A percentile compares a stretch with the other conserved stretches of the same genome.
phyloP scores from a whole-genome alignment of 331 rosid species.

The Pyrus hybrid region DNA sequence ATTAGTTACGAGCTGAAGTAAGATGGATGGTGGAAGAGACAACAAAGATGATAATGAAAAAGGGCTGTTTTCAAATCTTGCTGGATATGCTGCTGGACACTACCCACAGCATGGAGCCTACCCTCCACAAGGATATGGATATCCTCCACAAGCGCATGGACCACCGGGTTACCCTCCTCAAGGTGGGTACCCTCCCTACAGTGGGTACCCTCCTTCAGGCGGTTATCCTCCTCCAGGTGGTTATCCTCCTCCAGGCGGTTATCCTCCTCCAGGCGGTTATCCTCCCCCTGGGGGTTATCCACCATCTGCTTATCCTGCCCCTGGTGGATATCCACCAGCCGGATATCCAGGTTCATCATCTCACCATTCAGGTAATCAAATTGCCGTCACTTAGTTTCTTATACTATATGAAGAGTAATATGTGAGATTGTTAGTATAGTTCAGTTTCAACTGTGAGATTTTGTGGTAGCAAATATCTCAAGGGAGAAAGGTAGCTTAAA shows the following conservation, averaged over 20 bases:
- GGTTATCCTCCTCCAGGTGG: conserved; percentile 32
- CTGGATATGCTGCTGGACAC: conserved; percentile 34
- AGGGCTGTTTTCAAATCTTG: conserved; percentile 41
- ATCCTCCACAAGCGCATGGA: conserved; percentile 31
- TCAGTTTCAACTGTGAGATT: neutral
- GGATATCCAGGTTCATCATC: conserved; percentile 45
- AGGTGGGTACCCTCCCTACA: conserved; percentile 28
- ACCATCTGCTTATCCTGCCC: conserved; percentile 15
- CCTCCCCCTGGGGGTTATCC: conserved; percentile 44
- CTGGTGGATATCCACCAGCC: conserved; percentile 36
- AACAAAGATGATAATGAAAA: conserved; percentile 30
- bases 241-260: conserved; percentile 21
- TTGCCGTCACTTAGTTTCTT: neutral
- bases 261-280: conserved; percentile 31
- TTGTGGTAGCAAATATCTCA: neutral
- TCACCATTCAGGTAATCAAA: conserved; percentile 31
- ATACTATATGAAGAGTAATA: neutral
- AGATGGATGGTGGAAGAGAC: conserved; percentile 35
- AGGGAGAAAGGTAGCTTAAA: neutral
- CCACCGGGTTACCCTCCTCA: conserved; percentile 32
- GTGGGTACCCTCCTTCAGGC: conserved; percentile 16
- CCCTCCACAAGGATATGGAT: conserved; percentile 23
- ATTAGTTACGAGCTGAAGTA: conserved; percentile 15
- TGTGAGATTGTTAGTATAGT: neutral
- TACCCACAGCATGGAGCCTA: conserved; percentile 27